Evolutionary conservation across 257 asterid species (phyloP).

Genomic region (Lycium barbarum): DNA sequence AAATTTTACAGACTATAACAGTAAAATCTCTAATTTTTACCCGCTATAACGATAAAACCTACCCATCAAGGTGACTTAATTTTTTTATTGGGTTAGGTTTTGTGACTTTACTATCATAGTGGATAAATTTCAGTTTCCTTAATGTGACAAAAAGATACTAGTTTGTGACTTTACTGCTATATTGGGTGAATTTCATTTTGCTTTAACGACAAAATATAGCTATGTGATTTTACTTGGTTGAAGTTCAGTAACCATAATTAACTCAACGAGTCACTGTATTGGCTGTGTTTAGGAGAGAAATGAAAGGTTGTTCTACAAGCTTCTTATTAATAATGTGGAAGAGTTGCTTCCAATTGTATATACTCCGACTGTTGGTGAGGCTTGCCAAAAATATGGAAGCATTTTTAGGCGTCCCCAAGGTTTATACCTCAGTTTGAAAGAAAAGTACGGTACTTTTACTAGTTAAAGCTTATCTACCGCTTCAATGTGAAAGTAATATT

Average conservation of each 20-base stretch:
- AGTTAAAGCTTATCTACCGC: not conserved
- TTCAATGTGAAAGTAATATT: slow-evolving; percentile 16
- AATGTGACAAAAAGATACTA: too few relatives aligned
- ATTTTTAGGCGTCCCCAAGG: slow-evolving; percentile 94
- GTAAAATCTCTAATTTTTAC: too few relatives aligned
- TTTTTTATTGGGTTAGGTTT: too few relatives aligned
- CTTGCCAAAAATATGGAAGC: slow-evolving; percentile 96
- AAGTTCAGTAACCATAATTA: not conserved
- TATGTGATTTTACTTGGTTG: not conserved
- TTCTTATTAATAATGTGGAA: slow-evolving; percentile 85
- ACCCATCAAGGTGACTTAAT: too few relatives aligned
- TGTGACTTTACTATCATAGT: too few relatives aligned
- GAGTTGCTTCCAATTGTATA: slow-evolving; percentile 91
- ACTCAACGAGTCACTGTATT: too few relatives aligned
- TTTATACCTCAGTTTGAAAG: slow-evolving; percentile 82
- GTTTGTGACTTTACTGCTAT: too few relatives aligned
- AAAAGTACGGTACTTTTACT: slow-evolving; percentile 58
- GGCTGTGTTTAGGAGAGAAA: slow-evolving; percentile 69
- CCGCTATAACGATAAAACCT: too few relatives aligned
- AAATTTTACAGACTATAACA: too few relatives aligned
- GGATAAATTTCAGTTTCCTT: too few relatives aligned
- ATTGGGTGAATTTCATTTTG: not conserved
- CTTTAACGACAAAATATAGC: not conserved
- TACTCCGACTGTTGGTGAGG: slow-evolving; percentile 94
- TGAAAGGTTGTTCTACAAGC: slow-evolving; percentile 92